Evolutionary conservation across 2,329 filamentous ascomycete species (phyloP), one percentile per base, ranked within the genome.

Genomic region (Phyllosticta citriasiana): DNA sequence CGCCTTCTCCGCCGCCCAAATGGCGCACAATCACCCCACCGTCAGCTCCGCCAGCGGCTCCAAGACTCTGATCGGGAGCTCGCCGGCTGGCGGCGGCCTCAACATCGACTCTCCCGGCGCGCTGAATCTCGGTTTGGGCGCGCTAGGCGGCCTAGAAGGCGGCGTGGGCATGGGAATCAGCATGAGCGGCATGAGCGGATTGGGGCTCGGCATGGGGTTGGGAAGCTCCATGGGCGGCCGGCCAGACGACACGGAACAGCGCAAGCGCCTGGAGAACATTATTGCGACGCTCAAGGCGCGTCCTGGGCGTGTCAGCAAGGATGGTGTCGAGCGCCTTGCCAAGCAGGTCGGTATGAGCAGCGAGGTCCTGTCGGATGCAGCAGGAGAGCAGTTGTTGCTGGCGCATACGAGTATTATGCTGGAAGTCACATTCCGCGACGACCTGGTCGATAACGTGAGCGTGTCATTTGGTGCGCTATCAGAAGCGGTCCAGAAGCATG

Each of bases 291-390:
- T 92, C 62, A 86, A 82, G 16, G 82, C 80, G 64, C 87, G 82
- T 68, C 88, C 85, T 64, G 87, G 87, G 3, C 76, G 85, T 51
- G 84, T 93, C 47, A 89, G 88, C 66, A 87, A 89, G 68, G 84
- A 88, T 30, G 88, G 88, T 2, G 78, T 94, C n/a, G 85, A 88
- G 71, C 80, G 88, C 59, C 76, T 93, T 30, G 87, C 85, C 8
- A 82, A 83, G 67, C 80, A 84, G 60, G 79, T 87, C 59, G 88
- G 87, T 76, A 81, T 74, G 81, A 57, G 54, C 26, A 61, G 59
- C 47, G 86, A 64, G 77, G 83, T 67, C 22, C 65, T 70, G 60
- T 66, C 69, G 52, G 67, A 69, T 53, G 63, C 56, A 25, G 30
- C 47, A 12, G 60, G 60, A 22, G 60, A 58, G 35, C 68, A 72